Evolutionary conservation across 2,329 filamentous ascomycete species (phyloP).

Genomic region (Thielaviopsis euricoi): DNA sequence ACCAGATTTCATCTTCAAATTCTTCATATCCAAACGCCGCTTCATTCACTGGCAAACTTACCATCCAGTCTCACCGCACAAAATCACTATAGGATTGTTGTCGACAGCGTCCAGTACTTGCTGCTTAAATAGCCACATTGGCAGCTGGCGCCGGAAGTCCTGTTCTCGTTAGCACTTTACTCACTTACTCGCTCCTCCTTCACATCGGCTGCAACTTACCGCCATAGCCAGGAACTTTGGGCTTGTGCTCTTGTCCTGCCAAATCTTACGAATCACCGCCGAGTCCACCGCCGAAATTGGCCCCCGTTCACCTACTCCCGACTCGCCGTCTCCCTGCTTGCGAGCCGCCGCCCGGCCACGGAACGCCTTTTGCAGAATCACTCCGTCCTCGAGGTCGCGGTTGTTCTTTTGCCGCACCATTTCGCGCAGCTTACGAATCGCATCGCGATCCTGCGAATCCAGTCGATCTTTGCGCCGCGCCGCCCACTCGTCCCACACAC

Average conservation of each 20-base stretch:
- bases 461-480: conserved; percentile 51
- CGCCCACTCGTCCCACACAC: conserved; percentile 68
- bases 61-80: conserved; percentile 93
- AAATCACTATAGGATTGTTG: conserved; percentile 69
- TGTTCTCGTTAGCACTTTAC: conserved; percentile 13
- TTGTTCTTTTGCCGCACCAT: conserved; percentile 53
- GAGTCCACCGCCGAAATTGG: conserved; percentile 23
- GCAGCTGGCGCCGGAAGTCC: conserved; percentile 58
- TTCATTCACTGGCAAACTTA: conserved; percentile 18
- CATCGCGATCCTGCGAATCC: conserved; percentile 53
- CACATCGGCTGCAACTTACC: conserved; percentile 21
- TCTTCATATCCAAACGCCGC: too few species aligned
- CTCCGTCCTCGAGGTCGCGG: conserved; percentile 53
- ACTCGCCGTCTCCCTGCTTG: conserved; percentile 25
- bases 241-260: conserved; percentile 39
- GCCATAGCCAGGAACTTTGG: conserved; percentile 65
- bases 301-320: conserved; percentile 32
- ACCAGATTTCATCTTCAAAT: too few species aligned
- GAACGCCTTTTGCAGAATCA: conserved; percentile 64
- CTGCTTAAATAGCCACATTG: conserved; percentile 74
- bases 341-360: conserved; percentile 38
- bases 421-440: conserved; percentile 51
- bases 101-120: conserved; percentile 65
- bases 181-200: too few species aligned
- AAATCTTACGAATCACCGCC: conserved; percentile 39